Conservation (phyloP, 805 yeast species). For the Barnettozyma wickerhamii region DNA sequence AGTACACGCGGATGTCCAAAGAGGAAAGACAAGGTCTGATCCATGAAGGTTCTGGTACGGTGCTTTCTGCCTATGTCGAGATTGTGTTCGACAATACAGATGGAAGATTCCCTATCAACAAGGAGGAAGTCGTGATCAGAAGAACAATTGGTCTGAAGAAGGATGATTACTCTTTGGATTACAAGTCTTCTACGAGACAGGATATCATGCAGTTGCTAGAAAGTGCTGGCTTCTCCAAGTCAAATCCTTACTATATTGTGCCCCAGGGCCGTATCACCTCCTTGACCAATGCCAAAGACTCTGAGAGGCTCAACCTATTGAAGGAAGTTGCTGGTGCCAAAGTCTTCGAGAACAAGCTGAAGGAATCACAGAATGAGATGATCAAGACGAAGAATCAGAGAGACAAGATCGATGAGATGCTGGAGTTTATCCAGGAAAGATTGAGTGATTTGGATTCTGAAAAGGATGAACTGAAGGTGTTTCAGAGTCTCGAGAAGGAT, state of each 20-base stretch:
- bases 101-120: constrained; percentile 52
- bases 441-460: constrained; percentile 78
- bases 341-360: constrained; percentile 77
- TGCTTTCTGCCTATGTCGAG: constrained; percentile 91
- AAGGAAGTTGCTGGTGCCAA: constrained; percentile 96
- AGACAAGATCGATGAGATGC: constrained; percentile 68
- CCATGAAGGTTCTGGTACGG: constrained; percentile 87
- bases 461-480: constrained; percentile 66
- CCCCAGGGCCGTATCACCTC: constrained; percentile 93
- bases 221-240: constrained; percentile 86
- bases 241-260: constrained; percentile 92
- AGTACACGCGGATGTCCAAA: constrained; percentile 75
- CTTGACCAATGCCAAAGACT: constrained; percentile 83
- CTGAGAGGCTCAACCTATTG: constrained; percentile 70
- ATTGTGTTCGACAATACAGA: constrained; percentile 80
- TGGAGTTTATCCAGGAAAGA: constrained; percentile 65
- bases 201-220: constrained; percentile 82
- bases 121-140: constrained; percentile 66
- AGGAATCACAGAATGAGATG: constrained; percentile 80
- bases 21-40: constrained; percentile 85
- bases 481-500: constrained; percentile 60
- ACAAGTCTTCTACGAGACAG: constrained; percentile 69
- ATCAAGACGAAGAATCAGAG: constrained; percentile 62
- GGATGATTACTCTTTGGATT: constrained; percentile 85
- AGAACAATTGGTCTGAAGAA: constrained; percentile 92